These are phyloP conservation scores for Cynara cardunculus DNA, from an alignment of 129 eudicot genomes.

Conservation along the genomic window DNA sequence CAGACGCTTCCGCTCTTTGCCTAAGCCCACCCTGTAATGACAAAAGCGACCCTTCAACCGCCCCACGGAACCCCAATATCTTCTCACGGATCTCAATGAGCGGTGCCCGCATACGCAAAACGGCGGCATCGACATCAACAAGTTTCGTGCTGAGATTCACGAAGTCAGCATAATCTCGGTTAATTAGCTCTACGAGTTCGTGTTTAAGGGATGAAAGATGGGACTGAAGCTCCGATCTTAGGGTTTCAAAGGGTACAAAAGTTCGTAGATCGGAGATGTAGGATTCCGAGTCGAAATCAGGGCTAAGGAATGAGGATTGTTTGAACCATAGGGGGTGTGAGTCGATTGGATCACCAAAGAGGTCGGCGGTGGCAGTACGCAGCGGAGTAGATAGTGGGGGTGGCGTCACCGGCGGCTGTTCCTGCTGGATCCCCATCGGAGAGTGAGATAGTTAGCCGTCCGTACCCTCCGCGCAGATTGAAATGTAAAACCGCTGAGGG, in stretches of 20 bases:
- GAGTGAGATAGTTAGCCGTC: not conserved
- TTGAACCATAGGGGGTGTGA: constrained; percentile 87
- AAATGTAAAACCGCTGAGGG: constrained; percentile 2
- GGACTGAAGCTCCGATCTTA: constrained; percentile 91
- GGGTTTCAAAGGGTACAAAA: constrained; percentile 88
- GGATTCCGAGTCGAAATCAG: constrained; percentile 72
- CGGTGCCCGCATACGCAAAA: constrained; percentile 93
- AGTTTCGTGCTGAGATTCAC: constrained; percentile 87
- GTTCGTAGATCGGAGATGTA: constrained; percentile 96
- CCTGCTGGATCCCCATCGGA: constrained; percentile 27
- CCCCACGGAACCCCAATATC: constrained; percentile 55
- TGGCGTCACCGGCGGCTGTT: constrained; percentile 27
- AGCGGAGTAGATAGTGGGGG: constrained; percentile 28
- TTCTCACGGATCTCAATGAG: constrained; percentile 75
- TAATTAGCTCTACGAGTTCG: constrained; percentile 78
- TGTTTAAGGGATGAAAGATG: constrained; percentile 67
- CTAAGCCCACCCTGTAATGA: constrained; percentile 55
- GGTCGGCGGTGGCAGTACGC: constrained; percentile 67
- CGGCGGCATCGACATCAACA: constrained; percentile 78
- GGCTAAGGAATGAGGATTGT: constrained; percentile 62
- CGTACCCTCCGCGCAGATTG: not conserved
- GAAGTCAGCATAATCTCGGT: constrained; percentile 83
- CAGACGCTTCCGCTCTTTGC: constrained; percentile 69
- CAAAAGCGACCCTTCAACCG: constrained; percentile 58
- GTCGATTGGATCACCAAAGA: constrained; percentile 87